Conservation (phyloP, 306 rosid genomes). For the Oemleria cerasiformis region DNA sequence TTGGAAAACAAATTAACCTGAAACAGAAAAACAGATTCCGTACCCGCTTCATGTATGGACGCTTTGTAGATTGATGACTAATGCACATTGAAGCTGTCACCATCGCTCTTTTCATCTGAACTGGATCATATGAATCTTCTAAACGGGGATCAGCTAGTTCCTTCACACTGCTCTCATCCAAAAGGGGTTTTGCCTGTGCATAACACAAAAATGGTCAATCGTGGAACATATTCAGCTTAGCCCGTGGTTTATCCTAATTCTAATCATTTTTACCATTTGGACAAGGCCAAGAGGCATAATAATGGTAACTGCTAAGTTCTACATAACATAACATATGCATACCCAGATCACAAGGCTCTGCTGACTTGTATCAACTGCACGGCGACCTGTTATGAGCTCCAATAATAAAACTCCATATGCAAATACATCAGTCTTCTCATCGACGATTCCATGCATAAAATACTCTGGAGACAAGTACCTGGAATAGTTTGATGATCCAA, state of each 20-base stretch:
- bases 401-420: constrained; percentile 85
- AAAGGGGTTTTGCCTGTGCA: constrained; percentile 75
- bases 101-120: constrained; percentile 65
- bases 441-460: constrained; percentile 92
- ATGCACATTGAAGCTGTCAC: constrained; percentile 75
- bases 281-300: neutral
- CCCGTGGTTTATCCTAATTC: neutral
- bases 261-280: neutral
- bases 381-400: constrained; percentile 94
- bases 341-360: constrained; percentile 96
- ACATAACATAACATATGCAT: constrained; percentile 15
- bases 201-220: neutral
- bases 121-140: constrained; percentile 45
- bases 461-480: constrained; percentile 96
- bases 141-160: constrained; percentile 74
- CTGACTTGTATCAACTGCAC: constrained; percentile 73
- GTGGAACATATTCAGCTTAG: neutral
- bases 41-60: constrained; percentile 82
- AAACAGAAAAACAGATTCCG: constrained; percentile 1
- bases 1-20: neutral
- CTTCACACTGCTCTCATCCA: constrained; percentile 50
- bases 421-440: constrained; percentile 90
- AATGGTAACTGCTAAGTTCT: neutral
- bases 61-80: constrained; percentile 55
- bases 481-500: constrained; percentile 24